phyloP scores from a whole-genome alignment of 2,329 filamentous ascomycete species.

The Endocalyx cinctus region DNA sequence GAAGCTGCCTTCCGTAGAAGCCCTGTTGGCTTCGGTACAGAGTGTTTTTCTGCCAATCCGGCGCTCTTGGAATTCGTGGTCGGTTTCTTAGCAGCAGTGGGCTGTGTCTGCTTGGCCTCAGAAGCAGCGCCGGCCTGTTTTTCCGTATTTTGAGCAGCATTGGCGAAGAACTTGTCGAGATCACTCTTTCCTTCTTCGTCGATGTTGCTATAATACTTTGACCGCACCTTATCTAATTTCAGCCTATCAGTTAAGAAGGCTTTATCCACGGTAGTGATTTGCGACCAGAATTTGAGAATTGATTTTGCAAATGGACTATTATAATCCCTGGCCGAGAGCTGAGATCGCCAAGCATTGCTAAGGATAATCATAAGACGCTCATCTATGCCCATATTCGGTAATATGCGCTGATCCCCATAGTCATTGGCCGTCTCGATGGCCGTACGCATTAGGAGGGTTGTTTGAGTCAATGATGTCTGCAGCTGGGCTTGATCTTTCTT shows the following conservation, averaged over 20 bases:
- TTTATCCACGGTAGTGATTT: slow-evolving; percentile 57
- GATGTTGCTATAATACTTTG: slow-evolving; percentile 60
- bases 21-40: slow-evolving; percentile 8
- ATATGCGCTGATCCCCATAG: slow-evolving; percentile 49
- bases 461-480: slow-evolving; percentile 37
- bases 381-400: slow-evolving; percentile 55
- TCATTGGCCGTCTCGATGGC: slow-evolving; percentile 50
- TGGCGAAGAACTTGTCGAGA: slow-evolving; percentile 33
- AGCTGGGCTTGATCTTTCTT: slow-evolving; percentile 26
- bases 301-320: slow-evolving; percentile 50
- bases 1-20: slow-evolving; percentile 7
- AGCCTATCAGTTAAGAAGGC: slow-evolving; percentile 56
- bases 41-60: slow-evolving; percentile 5
- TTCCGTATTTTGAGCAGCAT: slow-evolving; percentile 10
- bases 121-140: slow-evolving; percentile 5
- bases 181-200: slow-evolving; percentile 50
- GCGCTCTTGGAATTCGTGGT: slow-evolving; percentile 8
- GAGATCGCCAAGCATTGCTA: slow-evolving; percentile 50
- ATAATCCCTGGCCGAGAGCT: slow-evolving; percentile 48
- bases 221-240: slow-evolving; percentile 62
- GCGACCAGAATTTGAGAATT: slow-evolving; percentile 55
- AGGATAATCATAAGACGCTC: slow-evolving; percentile 52
- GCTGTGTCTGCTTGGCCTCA: slow-evolving; percentile 15
- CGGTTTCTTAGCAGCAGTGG: slow-evolving; percentile 10
- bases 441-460: slow-evolving; percentile 44